Base-by-base conservation (phyloP, 306 rosid species). In the Lablab purpureus region DNA sequence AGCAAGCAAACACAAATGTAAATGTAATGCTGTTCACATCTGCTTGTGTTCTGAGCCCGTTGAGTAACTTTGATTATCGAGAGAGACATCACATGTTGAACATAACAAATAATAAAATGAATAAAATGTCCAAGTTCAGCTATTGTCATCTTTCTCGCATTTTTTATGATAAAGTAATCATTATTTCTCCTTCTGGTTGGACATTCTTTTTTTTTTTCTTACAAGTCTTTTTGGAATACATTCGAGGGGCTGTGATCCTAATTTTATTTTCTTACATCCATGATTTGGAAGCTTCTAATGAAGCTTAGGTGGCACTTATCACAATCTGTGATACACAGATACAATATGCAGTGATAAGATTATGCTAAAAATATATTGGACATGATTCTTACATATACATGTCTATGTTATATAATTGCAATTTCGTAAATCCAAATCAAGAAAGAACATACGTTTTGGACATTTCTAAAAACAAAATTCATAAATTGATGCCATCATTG, bases 41-140 rank as follows among this genome's bases (percentile, higher is more conserved):
- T 75, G 81, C 72, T 67, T 58, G 47, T 75, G 58, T 81, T 41
- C 32, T 27, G 58, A 64, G 50, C 52, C 67, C 18, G 22, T 73
- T 52, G 41, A 73, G 51, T 74, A 5, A 5, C 80, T 67, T 67
- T 34, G 66, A 68, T 75, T 81, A 25, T 74, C 54, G 58, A 77
- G 58, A 67, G 46, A 54, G 46, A 67, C 59, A 67, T 66, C 55
- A n/a, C 74, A 21, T 75, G 56, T 49, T 69, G 69, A 71, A 9
- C 75, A 71, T 77, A 34, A 13, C 11, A 13, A 45, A 75, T 17
- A 56, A 17, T 40, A 67, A 81, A 66, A 30, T 45, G 63, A 45
- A 28, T 4, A 21, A 32, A 30, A 14, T 0, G 11, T 64, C 36
- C 76, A 67, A 55, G 73, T 75, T 68, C 78, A 59, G 40, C 37